These are phyloP conservation scores for Coemansia sp. DNA, from an alignment of 192 early-diverging fungal genomes.

Conservation along the genomic window DNA sequence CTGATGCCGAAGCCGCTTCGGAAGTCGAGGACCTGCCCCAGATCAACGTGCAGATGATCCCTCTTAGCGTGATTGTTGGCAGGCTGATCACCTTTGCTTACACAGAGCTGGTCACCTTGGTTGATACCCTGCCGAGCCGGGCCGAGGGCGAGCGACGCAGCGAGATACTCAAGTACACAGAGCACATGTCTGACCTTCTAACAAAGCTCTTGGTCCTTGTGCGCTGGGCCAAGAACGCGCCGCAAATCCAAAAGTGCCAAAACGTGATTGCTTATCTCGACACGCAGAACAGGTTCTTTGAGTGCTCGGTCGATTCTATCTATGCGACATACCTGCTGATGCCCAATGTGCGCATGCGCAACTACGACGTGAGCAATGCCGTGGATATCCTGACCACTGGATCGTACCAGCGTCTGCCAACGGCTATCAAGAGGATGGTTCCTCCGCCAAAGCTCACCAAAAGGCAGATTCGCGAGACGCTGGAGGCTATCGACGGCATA, in stretches of 20 bases:
- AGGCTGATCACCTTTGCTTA: conserved; percentile 65
- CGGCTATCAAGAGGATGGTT: conserved; percentile 66
- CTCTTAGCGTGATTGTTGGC: conserved; percentile 57
- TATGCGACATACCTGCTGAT: conserved; percentile 54
- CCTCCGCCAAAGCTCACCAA: conserved; percentile 58
- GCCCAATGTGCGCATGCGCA: conserved; percentile 63
- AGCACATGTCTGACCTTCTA: conserved; percentile 62
- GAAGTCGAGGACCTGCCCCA: conserved; percentile 53
- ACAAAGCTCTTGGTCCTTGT: conserved; percentile 71
- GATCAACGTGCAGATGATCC: conserved; percentile 63
- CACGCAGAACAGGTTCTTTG: conserved; percentile 60
- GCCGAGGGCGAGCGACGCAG: conserved; percentile 56
- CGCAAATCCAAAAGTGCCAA: conserved; percentile 69
- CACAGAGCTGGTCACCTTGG: conserved; percentile 62
- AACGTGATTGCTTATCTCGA: conserved; percentile 62
- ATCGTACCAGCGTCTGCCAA: conserved; percentile 75
- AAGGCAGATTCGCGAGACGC: conserved; percentile 59
- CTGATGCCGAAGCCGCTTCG: conserved; percentile 7
- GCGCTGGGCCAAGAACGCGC: conserved; percentile 70
- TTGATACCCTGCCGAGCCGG: conserved; percentile 63
- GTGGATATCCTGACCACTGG: conserved; percentile 84
- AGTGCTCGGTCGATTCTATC: conserved; percentile 59
- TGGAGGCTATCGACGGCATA: conserved; percentile 63
- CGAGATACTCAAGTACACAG: conserved; percentile 64
- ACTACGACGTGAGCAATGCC: conserved; percentile 79